Base-by-base conservation (phyloP, 495 filamentous ascomycete species). In the Cercophora scortea region DNA sequence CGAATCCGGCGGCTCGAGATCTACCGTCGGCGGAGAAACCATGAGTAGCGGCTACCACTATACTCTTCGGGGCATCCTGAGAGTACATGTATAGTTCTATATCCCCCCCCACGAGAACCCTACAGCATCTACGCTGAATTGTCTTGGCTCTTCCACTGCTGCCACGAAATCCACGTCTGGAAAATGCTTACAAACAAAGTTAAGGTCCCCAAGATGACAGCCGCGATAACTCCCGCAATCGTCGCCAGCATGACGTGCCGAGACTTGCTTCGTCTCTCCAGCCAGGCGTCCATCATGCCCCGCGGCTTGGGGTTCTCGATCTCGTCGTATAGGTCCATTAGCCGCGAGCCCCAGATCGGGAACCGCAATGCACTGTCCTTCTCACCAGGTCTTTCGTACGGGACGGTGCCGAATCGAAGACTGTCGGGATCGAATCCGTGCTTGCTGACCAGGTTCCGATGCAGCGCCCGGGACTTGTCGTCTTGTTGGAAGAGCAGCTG, bases 201-300 rank as follows among this genome's bases (percentile, higher is more conserved):
- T 18, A 60, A 12, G 25, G 66, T 38, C 7, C 63, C 60, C 34
- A 68, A 47, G 5, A 68, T 16, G 8, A 68, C 52, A 3, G 65
- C 65, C 43, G 66, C 47, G n/a, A 62, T 34, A 0, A 73, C 65
- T 3, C 70, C 70, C 36, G 55, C 56, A 2, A 73, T 43, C 0
- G 69, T 71, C 8, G 64, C 70, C 57, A 70, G 58, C 69, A 73
- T 73, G 4, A 71, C 55, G 51, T 71, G 67, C 33, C 69, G 61
- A 1, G 64, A 62, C 17, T 65, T 64, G 48, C 66, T 71, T 51
- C 58, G 61, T 17, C 69, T 51, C 54, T 73, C 65, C 50, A 73
- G 55, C 69, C 67, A 71, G 40, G 56, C 61, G 42, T 67, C 60
- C 8, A 71, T 11, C 15, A n/a, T 8, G 3, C 69, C 59, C 12